These are phyloP conservation scores for Talaromyces amestolkiae DNA, from an alignment of 2,329 filamentous ascomycete genomes.

Conservation along the genomic window DNA sequence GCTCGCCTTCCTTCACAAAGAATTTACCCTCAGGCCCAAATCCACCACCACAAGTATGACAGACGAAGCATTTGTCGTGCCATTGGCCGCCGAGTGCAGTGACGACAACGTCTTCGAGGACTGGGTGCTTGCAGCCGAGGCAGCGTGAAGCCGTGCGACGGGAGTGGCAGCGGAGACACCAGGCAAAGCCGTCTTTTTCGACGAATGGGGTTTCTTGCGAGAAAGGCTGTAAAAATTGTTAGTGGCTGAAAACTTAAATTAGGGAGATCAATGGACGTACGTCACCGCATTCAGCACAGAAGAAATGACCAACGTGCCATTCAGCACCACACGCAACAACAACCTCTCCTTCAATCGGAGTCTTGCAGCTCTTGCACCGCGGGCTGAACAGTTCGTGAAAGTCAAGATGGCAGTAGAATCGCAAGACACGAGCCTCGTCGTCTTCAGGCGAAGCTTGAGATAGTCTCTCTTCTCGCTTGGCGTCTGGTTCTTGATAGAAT, in stretches of 20 bases:
- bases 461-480: conserved; percentile 67
- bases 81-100: conserved; percentile 87
- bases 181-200: conserved; percentile 96
- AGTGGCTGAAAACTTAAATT: not conserved
- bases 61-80: conserved; percentile 90
- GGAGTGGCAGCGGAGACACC: conserved; percentile 92
- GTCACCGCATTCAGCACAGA: conserved; percentile 97
- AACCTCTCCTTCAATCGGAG: conserved; percentile 92
- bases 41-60: conserved; percentile 61
- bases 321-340: conserved; percentile 90
- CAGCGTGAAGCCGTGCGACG: conserved; percentile 89
- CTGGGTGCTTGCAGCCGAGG: conserved; percentile 75
- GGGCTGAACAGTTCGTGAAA: conserved; percentile 94
- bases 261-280: conserved; percentile 30
- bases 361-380: conserved; percentile 92
- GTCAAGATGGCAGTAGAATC: conserved; percentile 98
- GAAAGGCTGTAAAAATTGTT: conserved; percentile 49
- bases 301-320: conserved; percentile 97
- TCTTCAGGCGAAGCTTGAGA: conserved; percentile 63
- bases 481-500: conserved; percentile 87
- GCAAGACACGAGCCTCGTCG: conserved; percentile 60
- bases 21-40: conserved; percentile 62
- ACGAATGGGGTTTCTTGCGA: conserved; percentile 72
- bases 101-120: conserved; percentile 86
- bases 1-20: conserved; percentile 58